Evolutionary conservation across 768 basidiomycete species (phyloP).

Genomic region (Psilocybe tampanensis): DNA sequence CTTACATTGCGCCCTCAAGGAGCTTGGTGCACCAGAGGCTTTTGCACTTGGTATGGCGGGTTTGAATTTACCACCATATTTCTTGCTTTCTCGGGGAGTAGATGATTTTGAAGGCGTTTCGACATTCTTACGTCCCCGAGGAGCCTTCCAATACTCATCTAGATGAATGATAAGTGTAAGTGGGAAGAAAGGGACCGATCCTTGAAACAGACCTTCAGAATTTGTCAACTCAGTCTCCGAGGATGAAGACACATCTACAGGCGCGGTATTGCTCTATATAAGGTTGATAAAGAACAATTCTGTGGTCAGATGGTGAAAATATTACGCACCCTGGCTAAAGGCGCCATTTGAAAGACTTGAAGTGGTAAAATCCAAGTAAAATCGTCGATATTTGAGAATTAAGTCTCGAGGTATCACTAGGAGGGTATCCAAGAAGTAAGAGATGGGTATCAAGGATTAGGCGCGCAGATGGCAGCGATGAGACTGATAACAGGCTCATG

Average conservation of each 20-base stretch:
- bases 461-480: background rate
- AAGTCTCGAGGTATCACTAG: background rate
- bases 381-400: background rate
- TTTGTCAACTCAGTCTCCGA: too few relatives aligned
- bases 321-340: background rate
- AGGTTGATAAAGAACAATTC: background rate
- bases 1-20: background rate
- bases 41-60: background rate
- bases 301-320: background rate
- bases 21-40: background rate
- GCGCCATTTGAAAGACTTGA: background rate
- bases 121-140: background rate
- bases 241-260: background rate
- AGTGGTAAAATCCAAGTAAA: background rate
- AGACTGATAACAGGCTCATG: conserved; percentile 18
- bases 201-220: background rate
- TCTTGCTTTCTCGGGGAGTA: too few relatives aligned
- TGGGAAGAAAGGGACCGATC: too few relatives aligned
- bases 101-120: background rate
- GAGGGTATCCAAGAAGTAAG: conserved; percentile 17
- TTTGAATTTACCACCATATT: background rate
- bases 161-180: background rate
- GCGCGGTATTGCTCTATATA: background rate
- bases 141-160: background rate
- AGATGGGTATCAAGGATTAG: conserved; percentile 1